Conservation (phyloP, 169 alveolate species). For the Eimeria sp. region DNA sequence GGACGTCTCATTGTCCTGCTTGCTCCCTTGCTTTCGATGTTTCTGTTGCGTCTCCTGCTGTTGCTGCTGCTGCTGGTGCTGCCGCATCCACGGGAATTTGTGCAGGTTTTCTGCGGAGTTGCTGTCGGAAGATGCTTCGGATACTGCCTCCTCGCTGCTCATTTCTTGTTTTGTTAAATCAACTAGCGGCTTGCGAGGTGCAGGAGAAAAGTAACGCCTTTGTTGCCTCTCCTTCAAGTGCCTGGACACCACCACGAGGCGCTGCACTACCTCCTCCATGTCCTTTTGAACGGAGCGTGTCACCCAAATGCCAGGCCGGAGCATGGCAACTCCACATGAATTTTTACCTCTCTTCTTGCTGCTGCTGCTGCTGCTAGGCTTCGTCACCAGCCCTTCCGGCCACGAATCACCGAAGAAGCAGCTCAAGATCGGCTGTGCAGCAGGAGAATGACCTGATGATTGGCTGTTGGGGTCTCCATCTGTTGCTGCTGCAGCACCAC, state of each 20-base stretch:
- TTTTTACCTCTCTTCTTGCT: not conserved
- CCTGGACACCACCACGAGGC: not conserved
- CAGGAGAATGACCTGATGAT: not conserved
- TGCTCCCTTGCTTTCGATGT: not conserved
- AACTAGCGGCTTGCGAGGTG: not conserved
- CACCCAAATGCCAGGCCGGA: slow-evolving; percentile 38
- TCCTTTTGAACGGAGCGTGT: not conserved
- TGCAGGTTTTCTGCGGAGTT: not conserved
- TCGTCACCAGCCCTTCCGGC: slow-evolving; percentile 16
- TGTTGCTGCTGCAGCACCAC: not conserved
- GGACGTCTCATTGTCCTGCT: not conserved
- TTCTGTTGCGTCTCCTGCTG: not conserved
- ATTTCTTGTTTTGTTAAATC: not conserved
- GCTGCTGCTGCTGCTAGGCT: slow-evolving; percentile 24
- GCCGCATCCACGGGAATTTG: slow-evolving; percentile 28
- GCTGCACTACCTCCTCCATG: slow-evolving; percentile 4
- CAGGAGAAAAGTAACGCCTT: not conserved
- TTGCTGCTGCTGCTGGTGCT: not conserved
- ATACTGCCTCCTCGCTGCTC: not conserved
- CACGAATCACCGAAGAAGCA: slow-evolving; percentile 28
- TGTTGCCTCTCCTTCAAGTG: not conserved
- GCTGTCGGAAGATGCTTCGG: not conserved
- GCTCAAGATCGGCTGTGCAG: slow-evolving; percentile 19
- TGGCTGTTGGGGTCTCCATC: not conserved
- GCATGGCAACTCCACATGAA: not conserved